Base-by-base conservation (phyloP, 495 filamentous ascomycete genomes). In the Xylaria venustula region DNA sequence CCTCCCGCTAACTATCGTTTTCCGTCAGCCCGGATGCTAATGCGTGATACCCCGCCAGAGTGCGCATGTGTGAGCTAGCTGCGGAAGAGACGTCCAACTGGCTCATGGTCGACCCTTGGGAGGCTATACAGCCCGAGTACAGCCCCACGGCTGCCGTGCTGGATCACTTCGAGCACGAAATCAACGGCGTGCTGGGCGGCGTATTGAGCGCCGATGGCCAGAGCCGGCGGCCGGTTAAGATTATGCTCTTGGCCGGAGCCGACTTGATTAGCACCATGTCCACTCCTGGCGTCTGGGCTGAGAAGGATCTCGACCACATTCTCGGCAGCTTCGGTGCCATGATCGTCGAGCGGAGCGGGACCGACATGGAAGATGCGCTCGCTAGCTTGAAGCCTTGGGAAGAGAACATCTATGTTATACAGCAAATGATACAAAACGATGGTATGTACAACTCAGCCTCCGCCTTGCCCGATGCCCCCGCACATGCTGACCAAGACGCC, bases 331-430 rank as follows among this genome's bases (percentile, higher is more conserved):
- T 90, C 69, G 93, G 92, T 23, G 86, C 88, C 9, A 96, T 96
- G 74, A 92, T 96, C 60, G 85, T 97, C 46, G 92, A 97, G 73
- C 87, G 93, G 40, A 86, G 83, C 41, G 93, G 93, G n/a, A 94
- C 92, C 17, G 90, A 94, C 64, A 88, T 94, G 59, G 89, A 93
- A 61, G 89, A 92, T 64, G 91, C 91, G 2, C 77, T 94, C 20
- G 85, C 87, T 25, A 85, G 81, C 46, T 78, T 96, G 42, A 85
- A 90, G 67, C 85, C 86, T 34, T 87, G 79, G 71, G 76, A 82
- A 50, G 66, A 77, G 42, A 94, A 96, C 60, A 96, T 97, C 58
- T 85, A 90, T 69, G 87, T 94, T 48, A 92, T 96, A 63, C 87
- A 89, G 65, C 92, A 96, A 67, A 83, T 94, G 49, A 92, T 97